These are phyloP conservation scores for Trichoderma sp. DNA, from an alignment of 2,329 filamentous ascomycete species.

Conservation along the genomic window DNA sequence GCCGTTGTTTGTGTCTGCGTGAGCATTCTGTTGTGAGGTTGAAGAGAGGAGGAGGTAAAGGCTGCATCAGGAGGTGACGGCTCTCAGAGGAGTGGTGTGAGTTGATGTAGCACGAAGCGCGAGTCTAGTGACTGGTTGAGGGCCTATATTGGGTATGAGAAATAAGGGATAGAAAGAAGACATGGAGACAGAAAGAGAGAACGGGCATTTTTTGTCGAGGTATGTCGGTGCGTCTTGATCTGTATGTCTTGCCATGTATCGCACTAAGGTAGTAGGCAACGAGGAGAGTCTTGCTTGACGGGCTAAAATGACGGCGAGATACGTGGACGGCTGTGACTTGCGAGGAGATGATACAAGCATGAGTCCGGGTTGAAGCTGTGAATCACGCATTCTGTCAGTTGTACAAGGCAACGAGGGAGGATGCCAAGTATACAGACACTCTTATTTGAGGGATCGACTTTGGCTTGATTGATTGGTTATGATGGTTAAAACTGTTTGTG, in stretches of 20 bases:
- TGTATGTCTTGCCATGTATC: slow-evolving; percentile 20
- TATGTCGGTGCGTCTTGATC: not conserved
- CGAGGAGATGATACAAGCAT: not conserved
- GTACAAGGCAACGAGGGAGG: no score
- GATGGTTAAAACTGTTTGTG: no score
- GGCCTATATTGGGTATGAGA: no score
- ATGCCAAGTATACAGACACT: no score
- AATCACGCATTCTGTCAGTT: no score
- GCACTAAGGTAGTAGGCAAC: slow-evolving; percentile 6
- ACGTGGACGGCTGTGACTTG: slow-evolving; percentile 20
- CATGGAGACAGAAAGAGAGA: no score
- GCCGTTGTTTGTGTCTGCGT: not conserved
- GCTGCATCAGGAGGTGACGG: not conserved
- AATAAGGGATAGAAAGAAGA: no score
- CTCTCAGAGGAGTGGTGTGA: not conserved
- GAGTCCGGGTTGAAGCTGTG: no score
- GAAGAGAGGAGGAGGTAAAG: not conserved
- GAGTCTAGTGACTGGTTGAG: no score
- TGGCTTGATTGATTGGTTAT: no score
- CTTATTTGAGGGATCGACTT: no score
- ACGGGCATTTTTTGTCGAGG: not conserved
- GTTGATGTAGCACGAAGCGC: no score
- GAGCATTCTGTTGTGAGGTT: not conserved
- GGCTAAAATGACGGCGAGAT: not conserved
- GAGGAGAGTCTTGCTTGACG: not conserved